Percentiles rank a stretch among this genome's conserved stretches.
phyloP scores from a whole-genome alignment of 257 asterid genomes.

The Salvia splendens region DNA sequence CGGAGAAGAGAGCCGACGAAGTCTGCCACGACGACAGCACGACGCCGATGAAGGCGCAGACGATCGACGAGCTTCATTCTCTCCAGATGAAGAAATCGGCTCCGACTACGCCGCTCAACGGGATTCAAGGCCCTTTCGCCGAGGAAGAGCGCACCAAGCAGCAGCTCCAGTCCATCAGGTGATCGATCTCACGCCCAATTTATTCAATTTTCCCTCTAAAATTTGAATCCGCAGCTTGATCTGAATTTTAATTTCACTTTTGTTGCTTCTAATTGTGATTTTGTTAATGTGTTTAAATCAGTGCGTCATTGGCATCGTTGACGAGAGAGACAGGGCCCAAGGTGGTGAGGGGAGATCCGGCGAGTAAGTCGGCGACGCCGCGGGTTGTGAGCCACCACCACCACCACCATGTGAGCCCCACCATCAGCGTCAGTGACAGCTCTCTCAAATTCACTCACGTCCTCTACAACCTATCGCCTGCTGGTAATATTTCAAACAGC shows the following conservation, averaged over 20 bases:
- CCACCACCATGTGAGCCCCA: conserved; percentile 47
- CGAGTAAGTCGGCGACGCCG: conserved; percentile 50
- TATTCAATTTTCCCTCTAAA: too few species aligned
- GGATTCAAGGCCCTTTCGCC: conserved; percentile 40
- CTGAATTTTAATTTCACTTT: neutral
- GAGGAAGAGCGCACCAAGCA: conserved; percentile 50
- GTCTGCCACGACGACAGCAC: conserved; percentile 65
- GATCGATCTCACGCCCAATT: too few species aligned
- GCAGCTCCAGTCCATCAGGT: conserved; percentile 68
- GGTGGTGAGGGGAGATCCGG: conserved; percentile 66
- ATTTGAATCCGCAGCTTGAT: too few species aligned
- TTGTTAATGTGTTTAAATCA: conserved; percentile 17
- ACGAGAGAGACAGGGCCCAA: conserved; percentile 64
- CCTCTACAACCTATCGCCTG: conserved; percentile 67
- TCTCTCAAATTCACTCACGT: conserved; percentile 65
- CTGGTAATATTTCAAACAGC: conserved; percentile 37
- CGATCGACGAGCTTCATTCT: conserved; percentile 67
- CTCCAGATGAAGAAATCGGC: conserved; percentile 71
- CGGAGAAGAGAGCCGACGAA: conserved; percentile 41
- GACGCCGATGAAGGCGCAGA: conserved; percentile 63
- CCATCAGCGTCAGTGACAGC: conserved; percentile 60
- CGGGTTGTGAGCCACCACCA: conserved; percentile 45
- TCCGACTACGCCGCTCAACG: conserved; percentile 53
- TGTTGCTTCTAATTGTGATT: neutral
- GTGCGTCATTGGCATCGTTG: conserved; percentile 65